A percentile compares a stretch with the other conserved stretches of the same genome.
Conservation (phyloP, 108 stramenopile species). For the Parmales sp. region DNA sequence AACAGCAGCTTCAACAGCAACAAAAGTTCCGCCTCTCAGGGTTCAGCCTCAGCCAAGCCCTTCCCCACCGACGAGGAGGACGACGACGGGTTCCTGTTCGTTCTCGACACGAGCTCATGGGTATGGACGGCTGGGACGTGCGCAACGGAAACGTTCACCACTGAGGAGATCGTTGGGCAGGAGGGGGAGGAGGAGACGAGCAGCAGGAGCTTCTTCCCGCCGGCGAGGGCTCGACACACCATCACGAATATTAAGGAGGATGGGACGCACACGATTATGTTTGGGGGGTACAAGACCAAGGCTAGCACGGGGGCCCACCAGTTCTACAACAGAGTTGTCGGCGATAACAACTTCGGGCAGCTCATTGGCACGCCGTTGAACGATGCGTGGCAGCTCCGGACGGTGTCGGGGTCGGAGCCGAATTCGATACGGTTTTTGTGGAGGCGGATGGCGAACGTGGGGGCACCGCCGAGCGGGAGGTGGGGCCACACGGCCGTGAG, state of each 20-base stretch:
- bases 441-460: not conserved
- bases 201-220: not conserved
- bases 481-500: not conserved
- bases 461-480: not conserved
- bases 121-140: slow-evolving; percentile 5
- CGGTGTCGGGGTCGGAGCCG: not conserved
- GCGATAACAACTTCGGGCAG: not conserved
- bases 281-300: slow-evolving; percentile 8
- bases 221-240: not conserved
- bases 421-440: not conserved
- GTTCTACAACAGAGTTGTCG: not conserved
- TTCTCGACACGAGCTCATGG: not conserved
- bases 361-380: not conserved
- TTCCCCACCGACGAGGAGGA: not conserved
- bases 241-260: not conserved
- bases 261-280: not conserved
- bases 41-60: not conserved
- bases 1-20: too few relatives aligned
- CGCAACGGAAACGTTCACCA: not conserved
- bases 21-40: too few relatives aligned
- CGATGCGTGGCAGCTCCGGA: slow-evolving; percentile 4
- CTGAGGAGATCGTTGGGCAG: not conserved
- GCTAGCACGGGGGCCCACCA: not conserved
- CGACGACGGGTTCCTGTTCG: slow-evolving; percentile 2
- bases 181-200: not conserved